A percentile compares a stretch with the other conserved stretches of the same genome.
Evolutionary conservation across 768 basidiomycete genomes (phyloP).

Genomic region (Russula ochroleuca): DNA sequence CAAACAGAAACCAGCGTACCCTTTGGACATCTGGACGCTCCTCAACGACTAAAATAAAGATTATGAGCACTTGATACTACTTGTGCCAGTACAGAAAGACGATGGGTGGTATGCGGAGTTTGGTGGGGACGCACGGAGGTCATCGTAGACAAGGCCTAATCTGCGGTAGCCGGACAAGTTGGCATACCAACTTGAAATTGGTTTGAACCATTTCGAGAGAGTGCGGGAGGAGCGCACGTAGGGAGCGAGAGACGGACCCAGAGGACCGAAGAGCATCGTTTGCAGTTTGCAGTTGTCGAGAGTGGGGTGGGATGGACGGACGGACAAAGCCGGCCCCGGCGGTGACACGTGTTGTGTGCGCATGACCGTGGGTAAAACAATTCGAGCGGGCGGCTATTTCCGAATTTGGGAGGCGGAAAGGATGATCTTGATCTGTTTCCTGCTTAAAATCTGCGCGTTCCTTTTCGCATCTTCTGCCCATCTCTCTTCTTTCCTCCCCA

Average conservation of each 20-base stretch:
- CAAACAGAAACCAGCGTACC: conserved; percentile 42
- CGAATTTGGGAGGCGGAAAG: conserved; percentile 17
- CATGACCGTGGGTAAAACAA: conserved; percentile 6
- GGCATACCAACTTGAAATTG: conserved; percentile 81
- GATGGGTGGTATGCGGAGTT: conserved; percentile 14
- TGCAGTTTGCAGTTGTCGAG: conserved; percentile 7
- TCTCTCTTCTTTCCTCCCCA: conserved; percentile 33
- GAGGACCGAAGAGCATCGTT: conserved; percentile 49
- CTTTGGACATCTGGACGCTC: conserved; percentile 75
- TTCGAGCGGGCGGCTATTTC: conserved; percentile 19
- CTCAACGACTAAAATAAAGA: conserved; percentile 54
- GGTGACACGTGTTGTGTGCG: neutral
- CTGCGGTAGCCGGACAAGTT: conserved; percentile 76
- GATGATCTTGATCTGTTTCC: conserved; percentile 27
- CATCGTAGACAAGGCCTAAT: conserved; percentile 90
- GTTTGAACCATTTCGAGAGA: conserved; percentile 64
- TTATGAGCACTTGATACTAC: conserved; percentile 7
- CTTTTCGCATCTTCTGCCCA: conserved; percentile 27
- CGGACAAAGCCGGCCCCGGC: neutral
- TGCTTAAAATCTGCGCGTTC: conserved; percentile 33
- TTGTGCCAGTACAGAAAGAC: conserved; percentile 15
- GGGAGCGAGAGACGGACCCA: conserved; percentile 73
- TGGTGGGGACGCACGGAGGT: conserved; percentile 66
- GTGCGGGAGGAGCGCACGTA: conserved; percentile 64
- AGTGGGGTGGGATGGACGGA: neutral